These are phyloP conservation scores for Erigeron philadelphicus DNA, from an alignment of 140 eudicot species.

Conservation along the genomic window DNA sequence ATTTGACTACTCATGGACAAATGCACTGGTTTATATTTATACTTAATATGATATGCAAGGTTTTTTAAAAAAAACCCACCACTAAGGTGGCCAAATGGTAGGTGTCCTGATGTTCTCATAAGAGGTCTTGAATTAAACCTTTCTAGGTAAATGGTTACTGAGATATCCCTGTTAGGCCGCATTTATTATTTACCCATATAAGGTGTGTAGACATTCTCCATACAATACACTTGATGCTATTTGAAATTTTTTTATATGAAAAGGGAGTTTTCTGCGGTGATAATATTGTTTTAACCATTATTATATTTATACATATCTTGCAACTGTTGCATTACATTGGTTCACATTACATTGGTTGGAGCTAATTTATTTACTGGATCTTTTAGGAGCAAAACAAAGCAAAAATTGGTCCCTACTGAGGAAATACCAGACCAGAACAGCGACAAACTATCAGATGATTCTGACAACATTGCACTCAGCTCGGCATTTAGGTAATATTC, in stretches of 20 bases:
- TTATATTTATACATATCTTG: constrained; percentile 5
- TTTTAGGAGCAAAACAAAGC: constrained; percentile 55
- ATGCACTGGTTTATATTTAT: constrained; percentile 9
- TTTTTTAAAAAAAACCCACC: no score
- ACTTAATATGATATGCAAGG: background rate
- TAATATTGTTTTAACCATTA: background rate
- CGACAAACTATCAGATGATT: constrained; percentile 33
- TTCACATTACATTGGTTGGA: background rate
- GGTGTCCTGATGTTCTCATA: no score
- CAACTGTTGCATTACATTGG: background rate
- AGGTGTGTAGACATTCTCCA: background rate
- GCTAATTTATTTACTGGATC: constrained; percentile 15
- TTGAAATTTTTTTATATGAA: background rate
- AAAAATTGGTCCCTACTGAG: constrained; percentile 23
- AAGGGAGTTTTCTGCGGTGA: background rate
- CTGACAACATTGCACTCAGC: constrained; percentile 55
- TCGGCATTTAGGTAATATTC: constrained; percentile 44
- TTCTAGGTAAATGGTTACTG: no score
- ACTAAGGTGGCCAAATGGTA: no score
- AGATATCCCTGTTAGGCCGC: no score
- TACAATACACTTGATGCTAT: constrained; percentile 2
- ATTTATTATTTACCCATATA: no score
- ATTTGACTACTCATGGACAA: background rate
- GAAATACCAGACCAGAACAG: constrained; percentile 30
- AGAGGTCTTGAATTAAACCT: no score